Evolutionary conservation across 2,329 filamentous ascomycete genomes (phyloP), one percentile per base, ranked within the genome.

Genomic region (Lasiodiplodia sp.): DNA sequence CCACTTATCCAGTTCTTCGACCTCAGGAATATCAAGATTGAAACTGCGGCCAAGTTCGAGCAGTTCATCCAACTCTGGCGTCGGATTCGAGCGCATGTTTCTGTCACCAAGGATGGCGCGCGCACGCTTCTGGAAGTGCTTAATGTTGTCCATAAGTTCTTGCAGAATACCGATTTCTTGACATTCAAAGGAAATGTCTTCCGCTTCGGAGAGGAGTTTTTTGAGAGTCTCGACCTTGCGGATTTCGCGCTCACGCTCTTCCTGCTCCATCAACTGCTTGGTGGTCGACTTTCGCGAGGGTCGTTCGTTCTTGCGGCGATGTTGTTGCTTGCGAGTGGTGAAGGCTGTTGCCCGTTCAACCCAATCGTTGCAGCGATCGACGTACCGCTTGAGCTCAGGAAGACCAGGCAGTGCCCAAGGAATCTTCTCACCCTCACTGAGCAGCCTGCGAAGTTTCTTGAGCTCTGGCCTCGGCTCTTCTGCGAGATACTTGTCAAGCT

Each of bases 291-390:
- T 91, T 72, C 93, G 92, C 89, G 92, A 96, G 55, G 88, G 88
- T 77, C 93, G 96, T 75, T 97, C 95, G 79, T 92, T 97, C 82
- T 98, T 98, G 70, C 95, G 93, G 71, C 96, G 92, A 77, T 96
- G 97, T 81, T 97, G 95, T 82, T 97, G 95, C 83, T 99, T 99
- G 74, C 96, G 92, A 69, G 96, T 94, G 76, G 94, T 97, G 83
- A 96, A 99, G 77, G 92, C 94, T 75, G 93, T 96, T 72, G 96
- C 96, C 82, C 98, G 95, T 75, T 98, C 96, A 71, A 97, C 93
- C 92, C 96, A 97, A 78, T 97, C 94, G 80, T 97, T 96, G 84
- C 96, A 98, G 75, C 93, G 91, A 74, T 97, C 94, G 78, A 99
- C 96, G 82, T 97, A 99, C 72, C 91, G 88, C 81, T 90, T 92